Base-by-base conservation (phyloP, 2,329 filamentous ascomycete genomes). In the Fusarium floridanum region DNA sequence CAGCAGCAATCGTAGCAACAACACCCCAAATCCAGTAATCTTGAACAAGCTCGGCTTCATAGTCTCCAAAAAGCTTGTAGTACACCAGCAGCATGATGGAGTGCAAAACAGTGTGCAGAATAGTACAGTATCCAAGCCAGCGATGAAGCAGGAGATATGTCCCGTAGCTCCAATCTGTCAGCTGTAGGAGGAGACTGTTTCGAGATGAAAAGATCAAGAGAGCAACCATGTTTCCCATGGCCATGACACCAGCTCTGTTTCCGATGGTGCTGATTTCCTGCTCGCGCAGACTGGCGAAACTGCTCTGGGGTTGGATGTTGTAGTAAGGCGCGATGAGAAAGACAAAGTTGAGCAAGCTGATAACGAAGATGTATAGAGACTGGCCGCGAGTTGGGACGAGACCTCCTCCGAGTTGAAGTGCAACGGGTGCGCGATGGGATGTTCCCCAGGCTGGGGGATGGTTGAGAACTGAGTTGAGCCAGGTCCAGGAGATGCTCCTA, bases 71-170 rank as follows among this genome's bases (percentile, higher is more conserved):
- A 0, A 66, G 27, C 20, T 72, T 39, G 66, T 81, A 81, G 73
- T 81, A 78, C 5, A 41, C 73, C 39, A 80, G 64, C 2, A 83
- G 77, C 68, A 83, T 76, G 6, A 80, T 50, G 3, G 81, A 83
- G 69, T 84, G 83, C 4, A 84, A 22, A 1, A 95, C 92, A 9
- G 94, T 95, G 85, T 95, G 94, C 86, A 94, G 95, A 72, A 96
- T 93, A 79, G 93, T 93, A 43, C 91, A 91, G 86, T 91, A 96
- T 0, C 78, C 82, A 14, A 83, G 73, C 80, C 82, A 83, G 34
- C 83, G 80, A 67, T 84, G 83, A 1, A 84, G 76, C 2, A 84
- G 73, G 1, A 84, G 74, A 43, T 79, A 84, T 0, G 83, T 84
- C 20, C 77, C 71, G 68, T 83, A 76, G 57, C 79, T 81, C 83